These are phyloP conservation scores for Botrytis pseudocinerea DNA, from an alignment of 2,329 filamentous ascomycete species.

Conservation along the genomic window DNA sequence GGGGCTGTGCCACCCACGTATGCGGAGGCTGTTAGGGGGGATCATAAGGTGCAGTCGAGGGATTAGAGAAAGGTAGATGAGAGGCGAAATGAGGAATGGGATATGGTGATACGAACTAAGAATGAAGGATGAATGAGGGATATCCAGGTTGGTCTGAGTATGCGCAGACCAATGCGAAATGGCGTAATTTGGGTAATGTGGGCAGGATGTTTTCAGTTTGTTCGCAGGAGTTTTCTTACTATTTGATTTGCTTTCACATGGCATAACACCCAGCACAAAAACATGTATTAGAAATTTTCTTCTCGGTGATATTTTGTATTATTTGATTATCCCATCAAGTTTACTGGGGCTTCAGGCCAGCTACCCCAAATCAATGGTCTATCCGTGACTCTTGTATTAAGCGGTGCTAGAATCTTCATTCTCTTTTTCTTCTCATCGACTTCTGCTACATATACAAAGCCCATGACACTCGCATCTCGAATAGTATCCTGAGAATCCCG, in stretches of 20 bases:
- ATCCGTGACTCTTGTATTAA: conserved; percentile 77
- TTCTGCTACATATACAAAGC: conserved; percentile 89
- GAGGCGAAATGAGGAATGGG: background rate
- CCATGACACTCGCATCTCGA: conserved; percentile 80
- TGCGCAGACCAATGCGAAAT: background rate
- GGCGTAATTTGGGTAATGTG: background rate
- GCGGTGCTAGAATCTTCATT: conserved; percentile 78
- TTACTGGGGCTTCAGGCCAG: conserved; percentile 73
- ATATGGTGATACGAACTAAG: background rate
- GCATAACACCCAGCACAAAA: background rate
- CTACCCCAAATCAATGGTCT: conserved; percentile 79
- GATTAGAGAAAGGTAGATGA: conserved; percentile 30
- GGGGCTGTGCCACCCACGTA: conserved; percentile 75
- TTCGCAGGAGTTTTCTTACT: background rate
- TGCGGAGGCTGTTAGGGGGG: conserved; percentile 83
- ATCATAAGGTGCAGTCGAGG: conserved; percentile 78
- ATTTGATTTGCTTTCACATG: background rate
- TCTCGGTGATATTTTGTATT: conserved; percentile 1
- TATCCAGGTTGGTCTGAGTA: background rate
- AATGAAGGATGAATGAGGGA: background rate
- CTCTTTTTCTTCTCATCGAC: conserved; percentile 83
- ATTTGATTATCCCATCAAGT: conserved; percentile 22
- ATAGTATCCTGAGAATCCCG: conserved; percentile 72
- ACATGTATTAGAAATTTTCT: conserved; percentile 4
- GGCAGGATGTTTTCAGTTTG: background rate